Base-by-base conservation (phyloP, 2,329 filamentous ascomycete genomes). In the Metarhizium sp. region DNA sequence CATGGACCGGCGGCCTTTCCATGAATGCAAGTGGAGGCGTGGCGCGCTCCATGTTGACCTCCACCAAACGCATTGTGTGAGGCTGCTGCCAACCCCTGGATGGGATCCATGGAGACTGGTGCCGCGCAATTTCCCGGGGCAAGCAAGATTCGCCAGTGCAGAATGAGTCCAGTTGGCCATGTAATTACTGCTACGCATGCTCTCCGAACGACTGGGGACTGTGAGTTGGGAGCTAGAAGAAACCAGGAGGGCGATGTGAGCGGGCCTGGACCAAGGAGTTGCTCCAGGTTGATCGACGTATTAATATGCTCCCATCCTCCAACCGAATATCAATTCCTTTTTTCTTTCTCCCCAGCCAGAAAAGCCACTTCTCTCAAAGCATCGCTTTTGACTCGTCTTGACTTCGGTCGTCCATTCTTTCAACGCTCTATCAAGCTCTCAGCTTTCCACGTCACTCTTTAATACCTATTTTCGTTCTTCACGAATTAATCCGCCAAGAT, bases 371-470 rank as follows among this genome's bases (percentile, higher is more conserved):
- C 59, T 64, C 61, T 63, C 67, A 62, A 67, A 65, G 66, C 68
- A 68, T 64, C 66, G 68, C 66, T 65, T 67, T 71, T 71, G 68
- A 72, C 71, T 73, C 72, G 50, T 58, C 62, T 72, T 79, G 76
- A 79, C 76, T 73, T 77, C 75, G 77, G 77, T 80, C 77, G 77
- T 80, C 77, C 77, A 79, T 71, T 80, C 77, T 76, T 79, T 78
- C 65, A 67, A 60, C 57, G 63, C 55, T 38, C 60, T 63, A 70
- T 55, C 67, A 67, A 59, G 64, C 67, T 68, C 68, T 59, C 56
- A 65, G 57, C 68, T 57, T 34, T 47, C 20, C 14, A 13, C 64
- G 57, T 68, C 69, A 66, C 67, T 71, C 66, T 62, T 63, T 66
- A 61, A 60, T 60, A 58, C 66, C 61, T 58, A 54, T 59, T 60